phyloP scores from a whole-genome alignment of 2,329 filamentous ascomycete species.

The Beauveria caledonica region DNA sequence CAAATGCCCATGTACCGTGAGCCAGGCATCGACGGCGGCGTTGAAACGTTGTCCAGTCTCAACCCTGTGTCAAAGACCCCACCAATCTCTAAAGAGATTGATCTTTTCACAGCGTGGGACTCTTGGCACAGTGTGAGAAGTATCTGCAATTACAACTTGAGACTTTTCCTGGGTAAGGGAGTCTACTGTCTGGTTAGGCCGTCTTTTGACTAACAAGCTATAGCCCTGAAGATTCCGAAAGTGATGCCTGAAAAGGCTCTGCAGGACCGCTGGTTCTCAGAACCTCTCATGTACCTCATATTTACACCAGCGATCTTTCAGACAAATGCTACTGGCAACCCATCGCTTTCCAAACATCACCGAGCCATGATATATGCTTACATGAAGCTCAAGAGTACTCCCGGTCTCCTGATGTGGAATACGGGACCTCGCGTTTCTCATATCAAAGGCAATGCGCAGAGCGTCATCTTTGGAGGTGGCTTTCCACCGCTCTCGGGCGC shows the following conservation, averaged over 20 bases:
- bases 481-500: constrained; percentile 69
- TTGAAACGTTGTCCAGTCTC: constrained; percentile 42
- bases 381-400: constrained; percentile 55
- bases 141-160: constrained; percentile 73
- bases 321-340: constrained; percentile 51
- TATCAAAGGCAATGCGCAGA: constrained; percentile 17
- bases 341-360: constrained; percentile 52
- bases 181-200: neutral
- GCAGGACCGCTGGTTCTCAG: constrained; percentile 60
- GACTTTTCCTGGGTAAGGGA: constrained; percentile 74
- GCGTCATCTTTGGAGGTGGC: constrained; percentile 17
- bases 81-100: constrained; percentile 27
- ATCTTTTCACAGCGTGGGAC: constrained; percentile 80
- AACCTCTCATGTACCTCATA: constrained; percentile 56
- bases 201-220: neutral
- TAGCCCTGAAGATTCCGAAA: constrained; percentile 50
- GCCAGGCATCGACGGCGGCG: constrained; percentile 46
- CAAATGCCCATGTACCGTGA: constrained; percentile 78
- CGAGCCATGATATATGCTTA: constrained; percentile 53
- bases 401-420: constrained; percentile 57
- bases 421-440: constrained; percentile 41
- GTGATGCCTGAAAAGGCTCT: constrained; percentile 51
- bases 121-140: constrained; percentile 84
- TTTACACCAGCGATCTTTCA: constrained; percentile 48
- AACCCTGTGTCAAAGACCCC: constrained; percentile 24